phyloP scores from a whole-genome alignment of 2,329 filamentous ascomycete species.

The Phialophora chinensis region DNA sequence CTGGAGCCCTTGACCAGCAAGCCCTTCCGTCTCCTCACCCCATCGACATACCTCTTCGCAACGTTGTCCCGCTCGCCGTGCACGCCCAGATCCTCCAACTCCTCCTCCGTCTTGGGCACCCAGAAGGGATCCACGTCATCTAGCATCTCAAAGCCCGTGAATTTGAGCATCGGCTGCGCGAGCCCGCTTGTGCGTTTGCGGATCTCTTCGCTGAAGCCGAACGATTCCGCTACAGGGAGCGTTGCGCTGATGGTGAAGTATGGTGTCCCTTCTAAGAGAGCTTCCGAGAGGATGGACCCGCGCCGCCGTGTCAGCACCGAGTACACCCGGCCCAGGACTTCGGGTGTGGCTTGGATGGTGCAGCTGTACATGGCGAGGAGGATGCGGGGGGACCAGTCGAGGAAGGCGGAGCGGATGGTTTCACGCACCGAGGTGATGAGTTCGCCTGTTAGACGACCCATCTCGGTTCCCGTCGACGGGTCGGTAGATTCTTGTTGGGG shows the following conservation, averaged over 20 bases:
- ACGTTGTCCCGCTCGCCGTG: conserved; percentile 93
- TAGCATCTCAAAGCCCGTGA: conserved; percentile 88
- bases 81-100: conserved; percentile 94
- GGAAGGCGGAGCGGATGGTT: conserved; percentile 81
- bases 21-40: conserved; percentile 84
- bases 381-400: conserved; percentile 95
- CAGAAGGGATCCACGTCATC: conserved; percentile 92
- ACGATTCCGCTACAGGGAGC: conserved; percentile 90
- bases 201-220: conserved; percentile 96
- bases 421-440: conserved; percentile 88
- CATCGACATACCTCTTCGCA: conserved; percentile 94
- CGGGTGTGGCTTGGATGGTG: conserved; percentile 89
- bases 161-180: conserved; percentile 90
- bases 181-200: conserved; percentile 89
- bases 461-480: conserved; percentile 57
- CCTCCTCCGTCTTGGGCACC: conserved; percentile 95
- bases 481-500: conserved; percentile 48
- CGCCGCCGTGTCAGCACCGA: conserved; percentile 94
- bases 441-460: conserved; percentile 86
- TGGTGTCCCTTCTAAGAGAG: conserved; percentile 91
- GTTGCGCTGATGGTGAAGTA: conserved; percentile 93
- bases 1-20: conserved; percentile 78
- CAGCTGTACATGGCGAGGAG: conserved; percentile 97
- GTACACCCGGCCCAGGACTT: conserved; percentile 94
- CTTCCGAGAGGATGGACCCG: conserved; percentile 85